A percentile compares a stretch with the other conserved stretches of the same genome.
Evolutionary conservation across 2,329 filamentous ascomycete genomes (phyloP).

Genomic region (Fusarium coicis): DNA sequence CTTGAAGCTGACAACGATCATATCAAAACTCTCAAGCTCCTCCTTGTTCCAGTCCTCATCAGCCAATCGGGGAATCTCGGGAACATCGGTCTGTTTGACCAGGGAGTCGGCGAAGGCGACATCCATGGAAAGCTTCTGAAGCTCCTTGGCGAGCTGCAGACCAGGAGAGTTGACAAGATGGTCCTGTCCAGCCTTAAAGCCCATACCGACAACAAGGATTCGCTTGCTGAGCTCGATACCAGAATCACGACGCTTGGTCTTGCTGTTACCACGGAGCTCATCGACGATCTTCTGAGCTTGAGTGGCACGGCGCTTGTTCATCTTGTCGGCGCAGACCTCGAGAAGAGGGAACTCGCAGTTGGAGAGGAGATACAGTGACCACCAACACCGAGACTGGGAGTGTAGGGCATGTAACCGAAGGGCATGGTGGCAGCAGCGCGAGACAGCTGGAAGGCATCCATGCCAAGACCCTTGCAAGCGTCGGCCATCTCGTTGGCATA

Average conservation of each 20-base stretch:
- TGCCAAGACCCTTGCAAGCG: constrained; percentile 55
- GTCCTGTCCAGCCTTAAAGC: constrained; percentile 40
- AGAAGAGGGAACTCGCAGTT: constrained; percentile 60
- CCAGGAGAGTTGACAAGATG: constrained; percentile 39
- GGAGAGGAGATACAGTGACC: constrained; percentile 65
- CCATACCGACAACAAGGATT: constrained; percentile 33
- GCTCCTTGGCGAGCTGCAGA: constrained; percentile 21
- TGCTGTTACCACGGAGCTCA: background rate
- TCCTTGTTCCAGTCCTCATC: constrained; percentile 31
- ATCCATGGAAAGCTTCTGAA: constrained; percentile 25
- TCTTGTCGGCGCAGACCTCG: constrained; percentile 54
- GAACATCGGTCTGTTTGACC: constrained; percentile 28
- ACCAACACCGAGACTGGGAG: constrained; percentile 61
- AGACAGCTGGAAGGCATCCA: constrained; percentile 62
- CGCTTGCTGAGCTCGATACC: constrained; percentile 16
- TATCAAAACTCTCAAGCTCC: constrained; percentile 30
- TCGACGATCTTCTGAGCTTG: constrained; percentile 20
- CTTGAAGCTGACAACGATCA: constrained; percentile 30
- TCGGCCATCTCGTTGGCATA: constrained; percentile 67
- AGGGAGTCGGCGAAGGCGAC: constrained; percentile 35
- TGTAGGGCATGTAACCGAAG: constrained; percentile 62
- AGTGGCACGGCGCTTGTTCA: constrained; percentile 52
- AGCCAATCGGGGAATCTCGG: constrained; percentile 18
- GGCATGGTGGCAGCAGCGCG: constrained; percentile 60
- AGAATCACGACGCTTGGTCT: constrained; percentile 14